Evolutionary conservation across 192 early-diverging fungal species (phyloP), one percentile per base, ranked within the genome.

Genomic region (Jimgerdemannia flammicorona): DNA sequence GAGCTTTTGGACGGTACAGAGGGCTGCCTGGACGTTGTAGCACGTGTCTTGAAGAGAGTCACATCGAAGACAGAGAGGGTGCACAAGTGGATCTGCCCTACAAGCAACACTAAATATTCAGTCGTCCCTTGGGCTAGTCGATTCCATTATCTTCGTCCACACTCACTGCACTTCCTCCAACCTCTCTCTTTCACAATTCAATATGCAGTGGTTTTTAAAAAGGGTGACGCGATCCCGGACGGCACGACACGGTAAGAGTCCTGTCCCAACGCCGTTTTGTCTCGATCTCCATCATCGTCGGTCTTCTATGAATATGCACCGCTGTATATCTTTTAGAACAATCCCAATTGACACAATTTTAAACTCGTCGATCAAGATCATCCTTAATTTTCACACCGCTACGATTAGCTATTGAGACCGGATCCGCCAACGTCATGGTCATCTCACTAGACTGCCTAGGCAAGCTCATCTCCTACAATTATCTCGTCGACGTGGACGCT

Each of bases 371-470:
- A 14, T 59, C 70, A 73, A 29, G 77, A 20, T 81, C 70, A 64
- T 78, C 85, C 19, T 66, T 86, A 1, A 85, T 95, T 9, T 84
- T 95, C 44, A 77, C 84, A 43, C 92, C 95, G 18, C 83, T 96
- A 69, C 86, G 91, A 73, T 70, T 93, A 39, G 90, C 92, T 6
- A 95, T 94, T 79, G 86, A 86, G 54, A 87, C 92, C 68, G 84
- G 89, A n/a, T 85, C 84, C 73, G 80, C 87, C 1, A 78, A 78
- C 17, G 81, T 95, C 9, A 84, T 90, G 64, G 88, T 85, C 4
- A 88, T 91, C 19, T 90, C 93, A 0, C 81, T 96, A 54, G 95
- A 96, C 73, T 94, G 94, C 79, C 83, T 96, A 7, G 95, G 93
- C 69, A 94, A 94, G 80, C 87, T 91, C 40, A 87, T 92, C 20